Percentiles rank a stretch among this genome's conserved stretches.
Evolutionary conservation across 23 red algal species (phyloP).

Genomic region (Agarophyton chilense): DNA sequence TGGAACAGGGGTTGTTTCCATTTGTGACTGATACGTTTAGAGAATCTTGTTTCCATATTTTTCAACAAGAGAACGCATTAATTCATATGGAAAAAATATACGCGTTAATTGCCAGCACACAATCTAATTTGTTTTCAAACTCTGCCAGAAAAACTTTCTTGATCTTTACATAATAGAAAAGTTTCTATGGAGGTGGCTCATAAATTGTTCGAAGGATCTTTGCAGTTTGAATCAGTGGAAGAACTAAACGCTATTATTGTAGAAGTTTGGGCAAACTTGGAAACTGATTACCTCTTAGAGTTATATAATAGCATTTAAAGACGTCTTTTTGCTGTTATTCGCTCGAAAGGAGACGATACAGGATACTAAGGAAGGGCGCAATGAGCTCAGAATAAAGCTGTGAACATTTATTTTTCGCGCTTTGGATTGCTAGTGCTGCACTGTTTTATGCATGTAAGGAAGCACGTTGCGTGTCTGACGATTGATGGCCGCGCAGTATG

Average conservation of each 20-base stretch:
- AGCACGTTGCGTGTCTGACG: too few species aligned
- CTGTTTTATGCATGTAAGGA: too few species aligned
- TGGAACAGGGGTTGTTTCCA: neutral
- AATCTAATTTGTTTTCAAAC: neutral
- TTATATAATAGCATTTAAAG: neutral
- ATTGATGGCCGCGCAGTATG: too few species aligned
- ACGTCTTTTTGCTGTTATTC: neutral
- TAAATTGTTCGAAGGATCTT: neutral
- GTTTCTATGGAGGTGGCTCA: too few species aligned
- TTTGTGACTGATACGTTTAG: neutral
- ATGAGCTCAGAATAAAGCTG: too few species aligned
- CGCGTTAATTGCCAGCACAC: neutral
- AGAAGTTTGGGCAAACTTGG: neutral
- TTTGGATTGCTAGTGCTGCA: too few species aligned
- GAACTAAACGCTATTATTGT: neutral
- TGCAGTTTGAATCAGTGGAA: neutral
- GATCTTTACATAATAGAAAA: too few species aligned
- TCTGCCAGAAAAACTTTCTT: neutral
- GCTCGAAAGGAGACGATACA: neutral
- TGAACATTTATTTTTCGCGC: too few species aligned
- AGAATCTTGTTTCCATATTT: neutral
- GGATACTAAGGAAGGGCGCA: too few species aligned
- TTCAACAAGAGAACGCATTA: constrained; percentile 11
- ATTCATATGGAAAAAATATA: neutral
- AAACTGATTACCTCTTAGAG: neutral